Percentiles rank a stretch among this genome's conserved stretches.
Evolutionary conservation across 106 monocot genomes (phyloP).

Genomic region (Dendrobium officinale): DNA sequence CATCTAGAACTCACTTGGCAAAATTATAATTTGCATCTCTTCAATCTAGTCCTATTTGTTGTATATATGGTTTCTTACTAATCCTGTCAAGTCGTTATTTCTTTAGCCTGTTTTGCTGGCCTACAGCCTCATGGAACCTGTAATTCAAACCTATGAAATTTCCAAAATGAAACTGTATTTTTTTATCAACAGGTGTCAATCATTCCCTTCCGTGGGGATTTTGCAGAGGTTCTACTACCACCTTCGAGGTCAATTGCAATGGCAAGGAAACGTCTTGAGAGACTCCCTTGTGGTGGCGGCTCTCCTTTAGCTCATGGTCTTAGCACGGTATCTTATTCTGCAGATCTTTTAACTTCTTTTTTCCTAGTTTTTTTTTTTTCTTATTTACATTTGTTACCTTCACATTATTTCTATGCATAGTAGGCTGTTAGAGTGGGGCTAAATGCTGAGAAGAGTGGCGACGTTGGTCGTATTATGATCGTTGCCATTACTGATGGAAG

Average conservation of each 20-base stretch:
- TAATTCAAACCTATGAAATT: background rate
- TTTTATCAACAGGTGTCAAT: slow-evolving; percentile 64
- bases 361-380: background rate
- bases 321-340: slow-evolving; percentile 54
- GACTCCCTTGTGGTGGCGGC: slow-evolving; percentile 97
- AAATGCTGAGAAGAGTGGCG: slow-evolving; percentile 99
- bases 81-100: no score
- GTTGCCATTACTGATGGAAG: slow-evolving; percentile 99
- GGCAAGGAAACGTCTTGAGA: slow-evolving; percentile 97
- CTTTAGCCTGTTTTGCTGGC: no score
- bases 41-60: background rate
- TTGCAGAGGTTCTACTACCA: slow-evolving; percentile 93
- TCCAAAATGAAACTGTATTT: background rate
- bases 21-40: background rate
- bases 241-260: slow-evolving; percentile 98
- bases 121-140: background rate
- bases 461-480: slow-evolving; percentile 97
- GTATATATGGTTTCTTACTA: no score
- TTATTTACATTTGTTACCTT: slow-evolving; percentile 9
- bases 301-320: slow-evolving; percentile 99
- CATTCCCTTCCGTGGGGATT: slow-evolving; percentile 97
- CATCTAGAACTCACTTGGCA: background rate
- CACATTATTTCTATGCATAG: slow-evolving; percentile 20
- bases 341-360: background rate
- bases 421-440: slow-evolving; percentile 99